Conservation (phyloP, 345 rosid species). For the Melaleuca alternifolia region DNA sequence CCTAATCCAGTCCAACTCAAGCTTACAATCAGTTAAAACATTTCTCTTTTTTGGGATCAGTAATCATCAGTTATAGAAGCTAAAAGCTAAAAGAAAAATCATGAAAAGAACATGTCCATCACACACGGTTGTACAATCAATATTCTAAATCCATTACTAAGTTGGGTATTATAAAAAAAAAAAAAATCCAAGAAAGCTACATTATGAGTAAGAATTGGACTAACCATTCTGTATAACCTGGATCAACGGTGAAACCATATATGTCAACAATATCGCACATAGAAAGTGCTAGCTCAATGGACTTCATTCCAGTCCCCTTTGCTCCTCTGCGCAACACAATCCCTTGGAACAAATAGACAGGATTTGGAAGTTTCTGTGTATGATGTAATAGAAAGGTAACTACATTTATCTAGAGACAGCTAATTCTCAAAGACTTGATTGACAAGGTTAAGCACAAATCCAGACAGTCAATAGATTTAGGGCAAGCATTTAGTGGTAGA, state of each 20-base stretch:
- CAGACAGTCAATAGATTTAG: not conserved
- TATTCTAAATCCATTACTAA: not conserved
- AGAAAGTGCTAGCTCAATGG: conserved; percentile 90
- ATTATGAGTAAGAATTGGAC: conserved; percentile 2
- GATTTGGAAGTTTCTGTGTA: conserved; percentile 81
- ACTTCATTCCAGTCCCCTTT: conserved; percentile 99
- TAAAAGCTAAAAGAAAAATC: not conserved
- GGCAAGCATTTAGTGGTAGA: not conserved
- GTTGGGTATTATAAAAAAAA: not conserved
- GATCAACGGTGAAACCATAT: conserved; percentile 98
- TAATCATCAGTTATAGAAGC: not conserved
- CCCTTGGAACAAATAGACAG: conserved; percentile 98
- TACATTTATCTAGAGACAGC: not conserved
- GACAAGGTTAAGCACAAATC: not conserved
- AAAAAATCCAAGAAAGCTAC: not conserved
- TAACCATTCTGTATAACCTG: conserved; percentile 97
- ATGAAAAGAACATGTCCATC: not conserved
- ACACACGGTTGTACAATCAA: not conserved
- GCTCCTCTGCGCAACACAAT: conserved; percentile 94
- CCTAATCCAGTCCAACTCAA: not conserved
- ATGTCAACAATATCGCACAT: conserved; percentile 93
- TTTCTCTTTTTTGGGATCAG: not conserved
- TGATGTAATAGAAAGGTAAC: conserved; percentile 3
- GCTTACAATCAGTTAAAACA: not conserved
- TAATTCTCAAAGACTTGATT: not conserved